phyloP scores from a whole-genome alignment of 352 stramenopile genomes.

The Stephanocyclus meneghinianus region DNA sequence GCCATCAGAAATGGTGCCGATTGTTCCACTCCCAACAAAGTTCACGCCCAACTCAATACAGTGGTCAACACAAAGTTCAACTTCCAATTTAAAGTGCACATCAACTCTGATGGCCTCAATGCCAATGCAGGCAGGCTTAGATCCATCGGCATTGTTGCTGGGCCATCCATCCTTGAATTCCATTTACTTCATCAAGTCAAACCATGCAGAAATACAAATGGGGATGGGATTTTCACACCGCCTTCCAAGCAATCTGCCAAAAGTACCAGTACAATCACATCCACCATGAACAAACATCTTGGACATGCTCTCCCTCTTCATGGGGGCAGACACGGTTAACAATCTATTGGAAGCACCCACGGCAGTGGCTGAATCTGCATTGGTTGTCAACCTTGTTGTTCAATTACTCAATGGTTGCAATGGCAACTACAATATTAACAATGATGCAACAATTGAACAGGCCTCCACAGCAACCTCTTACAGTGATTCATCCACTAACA shows the following conservation, averaged over 20 bases:
- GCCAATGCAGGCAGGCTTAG: background rate
- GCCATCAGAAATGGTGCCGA: no score
- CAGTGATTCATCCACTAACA: background rate
- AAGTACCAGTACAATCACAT: slow-evolving; percentile 11
- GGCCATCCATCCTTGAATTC: background rate
- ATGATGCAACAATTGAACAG: no score
- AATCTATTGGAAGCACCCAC: background rate
- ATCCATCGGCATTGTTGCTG: background rate
- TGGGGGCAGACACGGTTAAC: slow-evolving; percentile 6
- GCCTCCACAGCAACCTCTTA: background rate
- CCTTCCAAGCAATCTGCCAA: background rate
- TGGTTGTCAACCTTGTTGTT: background rate
- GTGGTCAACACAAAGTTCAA: background rate
- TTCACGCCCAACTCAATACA: background rate
- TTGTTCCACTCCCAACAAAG: background rate
- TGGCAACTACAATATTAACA: background rate
- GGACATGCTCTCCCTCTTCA: slow-evolving; percentile 6
- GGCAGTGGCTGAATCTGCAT: no score
- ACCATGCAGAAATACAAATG: background rate
- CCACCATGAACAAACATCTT: slow-evolving; percentile 8
- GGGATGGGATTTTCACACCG: slow-evolving; percentile 6
- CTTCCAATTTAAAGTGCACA: background rate
- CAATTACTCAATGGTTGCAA: background rate
- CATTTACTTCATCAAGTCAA: slow-evolving; percentile 17
- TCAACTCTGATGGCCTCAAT: background rate